Percentiles rank a stretch among this genome's conserved stretches.
phyloP scores from a whole-genome alignment of 2,329 filamentous ascomycete species.

The Penicillium sp. region DNA sequence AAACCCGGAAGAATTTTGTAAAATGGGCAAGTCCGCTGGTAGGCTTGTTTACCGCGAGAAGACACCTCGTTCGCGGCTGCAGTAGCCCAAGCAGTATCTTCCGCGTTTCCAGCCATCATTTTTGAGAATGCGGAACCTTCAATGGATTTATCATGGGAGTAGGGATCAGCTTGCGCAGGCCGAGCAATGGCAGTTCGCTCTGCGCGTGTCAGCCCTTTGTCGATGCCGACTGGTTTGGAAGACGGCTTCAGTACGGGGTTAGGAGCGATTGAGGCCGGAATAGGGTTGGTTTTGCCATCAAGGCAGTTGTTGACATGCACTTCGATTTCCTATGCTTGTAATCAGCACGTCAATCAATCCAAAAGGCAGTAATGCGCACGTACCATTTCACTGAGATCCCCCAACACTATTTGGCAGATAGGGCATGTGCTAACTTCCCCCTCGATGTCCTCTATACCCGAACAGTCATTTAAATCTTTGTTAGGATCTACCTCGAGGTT shows the following conservation, averaged over 20 bases:
- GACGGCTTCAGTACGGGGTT: conserved; percentile 3
- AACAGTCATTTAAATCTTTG: conserved; percentile 28
- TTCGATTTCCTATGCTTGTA: conserved; percentile 62
- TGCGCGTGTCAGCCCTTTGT: conserved; percentile 53
- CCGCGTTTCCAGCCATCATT: conserved; percentile 87
- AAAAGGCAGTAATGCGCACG: conserved; percentile 10
- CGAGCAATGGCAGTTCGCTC: conserved; percentile 68
- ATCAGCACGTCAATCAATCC: background rate
- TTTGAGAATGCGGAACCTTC: conserved; percentile 77
- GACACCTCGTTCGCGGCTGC: conserved; percentile 77
- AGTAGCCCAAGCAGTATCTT: conserved; percentile 84
- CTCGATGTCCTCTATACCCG: conserved; percentile 16
- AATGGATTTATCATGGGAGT: conserved; percentile 50
- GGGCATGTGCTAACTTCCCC: conserved; percentile 58
- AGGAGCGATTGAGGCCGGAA: conserved; percentile 22
- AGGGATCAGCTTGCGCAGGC: conserved; percentile 78
- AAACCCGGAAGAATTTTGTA: conserved; percentile 97
- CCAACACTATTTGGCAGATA: conserved; percentile 68
- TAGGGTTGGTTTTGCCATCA: conserved; percentile 72
- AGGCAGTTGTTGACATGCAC: conserved; percentile 90
- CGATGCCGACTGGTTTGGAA: conserved; percentile 13
- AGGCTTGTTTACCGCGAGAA: conserved; percentile 79
- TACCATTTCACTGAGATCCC: conserved; percentile 52
- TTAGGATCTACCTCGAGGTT: conserved; percentile 17
- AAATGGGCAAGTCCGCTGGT: conserved; percentile 89